A percentile compares a stretch with the other conserved stretches of the same genome.
Evolutionary conservation across 2,329 filamentous ascomycete genomes (phyloP).

Genomic region (Tolypocladium pustulatum): DNA sequence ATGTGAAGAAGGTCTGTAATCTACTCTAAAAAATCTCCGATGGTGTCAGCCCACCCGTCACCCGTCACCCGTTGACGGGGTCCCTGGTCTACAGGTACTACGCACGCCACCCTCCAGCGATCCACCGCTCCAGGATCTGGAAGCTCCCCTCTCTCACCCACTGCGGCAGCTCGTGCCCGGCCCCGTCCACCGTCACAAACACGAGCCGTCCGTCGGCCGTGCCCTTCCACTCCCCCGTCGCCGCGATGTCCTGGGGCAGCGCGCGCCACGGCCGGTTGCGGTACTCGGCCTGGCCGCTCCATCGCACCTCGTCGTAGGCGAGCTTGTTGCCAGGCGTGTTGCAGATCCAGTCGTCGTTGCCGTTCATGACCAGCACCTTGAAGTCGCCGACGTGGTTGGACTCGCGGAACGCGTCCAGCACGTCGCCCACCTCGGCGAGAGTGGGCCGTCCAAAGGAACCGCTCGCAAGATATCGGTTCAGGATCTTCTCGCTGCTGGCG

Average conservation of each 20-base stretch:
- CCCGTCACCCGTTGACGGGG: no score
- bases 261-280: conserved; percentile 14
- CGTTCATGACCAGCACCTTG: conserved; percentile 1
- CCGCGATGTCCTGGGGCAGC: neutral
- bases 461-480: neutral
- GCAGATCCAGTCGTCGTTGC: conserved; percentile 8
- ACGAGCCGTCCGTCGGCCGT: conserved; percentile 5
- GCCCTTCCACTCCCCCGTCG: conserved; percentile 7
- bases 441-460: neutral
- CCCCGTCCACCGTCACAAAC: conserved; percentile 20
- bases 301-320: conserved; percentile 27
- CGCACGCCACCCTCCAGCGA: conserved; percentile 1
- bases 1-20: neutral
- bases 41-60: neutral
- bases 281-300: conserved; percentile 32
- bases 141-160: conserved; percentile 8
- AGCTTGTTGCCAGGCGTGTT: conserved; percentile 14
- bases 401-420: conserved; percentile 1
- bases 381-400: neutral
- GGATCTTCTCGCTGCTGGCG: neutral
- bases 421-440: neutral
- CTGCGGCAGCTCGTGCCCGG: conserved; percentile 27
- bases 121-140: conserved; percentile 9
- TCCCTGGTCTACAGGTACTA: neutral
- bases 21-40: no score